Percentiles rank a stretch among this genome's conserved stretches.
phyloP scores from a whole-genome alignment of 2,329 filamentous ascomycete genomes.

The Seiridium cupressi region DNA sequence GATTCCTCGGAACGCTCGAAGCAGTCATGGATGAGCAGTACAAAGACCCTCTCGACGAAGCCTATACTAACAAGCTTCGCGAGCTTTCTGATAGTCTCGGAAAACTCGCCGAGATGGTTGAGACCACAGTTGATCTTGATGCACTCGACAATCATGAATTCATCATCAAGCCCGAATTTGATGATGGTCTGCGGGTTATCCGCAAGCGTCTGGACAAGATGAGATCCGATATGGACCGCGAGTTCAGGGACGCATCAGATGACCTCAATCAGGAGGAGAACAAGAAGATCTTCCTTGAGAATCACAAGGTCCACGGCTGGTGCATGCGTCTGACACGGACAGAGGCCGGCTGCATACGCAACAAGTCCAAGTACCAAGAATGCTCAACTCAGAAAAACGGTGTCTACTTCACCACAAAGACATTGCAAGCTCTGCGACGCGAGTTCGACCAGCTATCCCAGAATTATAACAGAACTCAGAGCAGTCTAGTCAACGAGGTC shows the following conservation, averaged over 20 bases:
- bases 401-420: slow-evolving; percentile 92
- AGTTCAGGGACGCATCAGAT: slow-evolving; percentile 72
- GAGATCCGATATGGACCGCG: slow-evolving; percentile 76
- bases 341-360: slow-evolving; percentile 90
- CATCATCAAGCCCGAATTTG: slow-evolving; percentile 98
- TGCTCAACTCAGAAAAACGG: slow-evolving; percentile 99
- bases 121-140: slow-evolving; percentile 94
- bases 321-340: slow-evolving; percentile 91
- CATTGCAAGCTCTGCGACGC: slow-evolving; percentile 74
- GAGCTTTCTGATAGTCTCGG: slow-evolving; percentile 75
- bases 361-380: slow-evolving; percentile 86
- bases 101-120: slow-evolving; percentile 95
- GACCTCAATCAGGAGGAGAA: slow-evolving; percentile 91
- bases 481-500: slow-evolving; percentile 86
- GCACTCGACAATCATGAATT: slow-evolving; percentile 97
- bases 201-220: slow-evolving; percentile 87
- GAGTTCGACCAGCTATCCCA: slow-evolving; percentile 93
- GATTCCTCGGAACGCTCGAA: slow-evolving; percentile 85
- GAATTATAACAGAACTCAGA: slow-evolving; percentile 94
- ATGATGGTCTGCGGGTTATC: slow-evolving; percentile 84
- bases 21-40: slow-evolving; percentile 95
- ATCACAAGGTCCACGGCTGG: slow-evolving; percentile 93
- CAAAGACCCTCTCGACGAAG: slow-evolving; percentile 78
- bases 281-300: slow-evolving; percentile 98
- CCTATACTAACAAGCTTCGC: slow-evolving; percentile 82